Conservation (phyloP, 192 early-diverging fungal species). For the Backusella sp. region DNA sequence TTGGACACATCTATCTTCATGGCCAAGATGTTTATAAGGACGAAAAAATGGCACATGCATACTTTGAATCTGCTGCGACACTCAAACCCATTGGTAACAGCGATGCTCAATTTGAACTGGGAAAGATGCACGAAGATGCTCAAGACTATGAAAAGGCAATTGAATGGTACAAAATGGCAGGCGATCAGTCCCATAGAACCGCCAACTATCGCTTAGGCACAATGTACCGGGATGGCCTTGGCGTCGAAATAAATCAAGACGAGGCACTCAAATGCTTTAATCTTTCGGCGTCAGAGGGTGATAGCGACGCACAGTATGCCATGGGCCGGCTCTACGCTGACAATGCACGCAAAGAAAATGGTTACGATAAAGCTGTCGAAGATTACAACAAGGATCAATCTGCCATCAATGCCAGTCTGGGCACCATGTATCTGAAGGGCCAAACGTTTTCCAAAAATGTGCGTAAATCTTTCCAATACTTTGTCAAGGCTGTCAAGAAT, state of each 20-base stretch:
- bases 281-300: not conserved
- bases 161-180: not conserved
- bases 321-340: not conserved
- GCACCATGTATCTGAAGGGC: not conserved
- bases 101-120: not conserved
- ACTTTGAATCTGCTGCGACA: not conserved
- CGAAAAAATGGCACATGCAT: not conserved
- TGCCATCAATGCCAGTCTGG: not conserved
- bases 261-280: not conserved
- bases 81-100: not conserved
- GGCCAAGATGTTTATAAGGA: not conserved
- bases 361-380: not conserved
- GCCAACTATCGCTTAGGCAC: not conserved
- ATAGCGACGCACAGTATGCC: not conserved
- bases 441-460: not conserved
- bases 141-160: not conserved
- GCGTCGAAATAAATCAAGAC: not conserved
- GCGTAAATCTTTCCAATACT: not conserved
- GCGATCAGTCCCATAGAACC: not conserved
- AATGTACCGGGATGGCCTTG: not conserved
- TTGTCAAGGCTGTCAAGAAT: not conserved
- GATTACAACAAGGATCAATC: not conserved
- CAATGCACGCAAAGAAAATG: not conserved
- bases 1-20: not conserved
- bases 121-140: not conserved